Conservation (phyloP, 108 stramenopile genomes). For the Skeletonema costatum region DNA sequence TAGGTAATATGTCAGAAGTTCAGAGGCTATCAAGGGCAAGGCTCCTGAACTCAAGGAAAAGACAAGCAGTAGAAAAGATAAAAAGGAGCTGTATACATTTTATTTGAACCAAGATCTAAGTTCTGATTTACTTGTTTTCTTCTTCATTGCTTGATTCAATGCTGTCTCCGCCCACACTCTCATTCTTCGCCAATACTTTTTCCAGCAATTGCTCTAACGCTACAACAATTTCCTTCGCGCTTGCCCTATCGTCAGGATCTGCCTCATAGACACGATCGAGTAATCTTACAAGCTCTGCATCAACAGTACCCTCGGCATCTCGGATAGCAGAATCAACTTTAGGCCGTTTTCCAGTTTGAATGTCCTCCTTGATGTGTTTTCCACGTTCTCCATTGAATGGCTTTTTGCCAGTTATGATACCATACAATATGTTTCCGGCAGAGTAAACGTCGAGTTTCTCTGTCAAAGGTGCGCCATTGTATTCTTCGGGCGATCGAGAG, state of each 20-base stretch:
- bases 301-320: constrained; percentile 30
- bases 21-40: no score
- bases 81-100: no score
- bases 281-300: constrained; percentile 32
- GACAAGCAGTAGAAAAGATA: no score
- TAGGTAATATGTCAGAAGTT: no score
- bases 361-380: constrained; percentile 23
- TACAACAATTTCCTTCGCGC: constrained; percentile 40
- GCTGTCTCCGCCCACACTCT: not conserved
- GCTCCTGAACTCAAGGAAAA: no score
- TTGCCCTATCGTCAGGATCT: constrained; percentile 38
- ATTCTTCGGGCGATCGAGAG: constrained; percentile 80
- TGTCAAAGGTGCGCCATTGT: constrained; percentile 35
- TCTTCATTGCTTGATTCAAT: not conserved
- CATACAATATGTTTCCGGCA: constrained; percentile 49
- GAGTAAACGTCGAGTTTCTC: constrained; percentile 53
- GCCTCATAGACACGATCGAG: constrained; percentile 47
- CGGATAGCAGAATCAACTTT: constrained; percentile 37
- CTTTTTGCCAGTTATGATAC: constrained; percentile 46
- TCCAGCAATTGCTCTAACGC: constrained; percentile 43
- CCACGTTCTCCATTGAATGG: constrained; percentile 39
- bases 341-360: constrained; percentile 34
- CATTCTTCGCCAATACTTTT: not conserved
- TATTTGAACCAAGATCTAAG: not conserved
- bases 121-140: not conserved